Evolutionary conservation across 2,329 filamentous ascomycete genomes (phyloP), one percentile per base, ranked within the genome.

Genomic region (Colletotrichum sp.): DNA sequence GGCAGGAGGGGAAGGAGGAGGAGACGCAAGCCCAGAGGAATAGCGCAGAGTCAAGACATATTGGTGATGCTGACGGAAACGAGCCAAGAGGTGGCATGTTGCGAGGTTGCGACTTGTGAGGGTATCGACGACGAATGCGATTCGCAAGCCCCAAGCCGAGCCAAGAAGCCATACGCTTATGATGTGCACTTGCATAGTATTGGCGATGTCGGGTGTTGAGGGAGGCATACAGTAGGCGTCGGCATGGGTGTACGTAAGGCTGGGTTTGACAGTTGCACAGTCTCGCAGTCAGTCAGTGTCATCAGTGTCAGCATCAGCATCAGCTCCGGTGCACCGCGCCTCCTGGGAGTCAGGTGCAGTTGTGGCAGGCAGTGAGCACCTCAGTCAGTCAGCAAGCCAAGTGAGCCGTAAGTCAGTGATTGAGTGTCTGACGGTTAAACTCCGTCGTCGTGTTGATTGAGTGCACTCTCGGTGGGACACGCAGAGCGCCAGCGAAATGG

Each of bases 11-110:
- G 30, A 22, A 22, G 32, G 32, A 49, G 57, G 30, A 57, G 29
- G 13, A 65, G 67, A 71, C 67, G 61, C 61, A 71, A 59, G 68
- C 67, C 72, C 27, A 71, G 72, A 71, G 52, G 27, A 49, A 62
- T 55, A 62, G 72, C 68, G 67, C 62, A 61, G 69, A 63, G 62
- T 72, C 63, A 52, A 66, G 68, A 71, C 30, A 34, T 34, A n/a
- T 61, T 36, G 22, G 49, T 71, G 72, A 66, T 64, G 52, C 49
- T 71, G 32, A 29, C 52, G 8, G 62, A 62, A 30, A 67, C 62
- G 15, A 70, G 68, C 61, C 72, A 68, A 63, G 63, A 68, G 19
- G 15, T 12, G 19, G 63, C 44, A 22, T 49, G 44, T 49, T 13
- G 44, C 44, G 44, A 49, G 44, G 11, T 22, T 49, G 44, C 44